These are phyloP conservation scores for Globisporangium lucens DNA, from an alignment of 352 stramenopile species.

Conservation along the genomic window DNA sequence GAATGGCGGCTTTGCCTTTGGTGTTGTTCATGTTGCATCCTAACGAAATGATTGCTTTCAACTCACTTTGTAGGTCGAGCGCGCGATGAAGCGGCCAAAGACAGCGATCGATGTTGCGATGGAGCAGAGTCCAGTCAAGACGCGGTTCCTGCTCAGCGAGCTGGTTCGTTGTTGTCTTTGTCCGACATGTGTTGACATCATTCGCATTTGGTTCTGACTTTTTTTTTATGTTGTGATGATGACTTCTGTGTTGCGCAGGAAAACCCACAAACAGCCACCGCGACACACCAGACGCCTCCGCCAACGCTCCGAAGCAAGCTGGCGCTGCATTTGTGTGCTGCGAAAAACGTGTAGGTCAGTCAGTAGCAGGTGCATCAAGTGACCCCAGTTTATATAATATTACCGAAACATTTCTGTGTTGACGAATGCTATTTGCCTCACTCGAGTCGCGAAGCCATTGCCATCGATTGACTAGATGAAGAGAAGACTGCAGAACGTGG, in stretches of 20 bases:
- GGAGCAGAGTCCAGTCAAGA: slow-evolving; percentile 66
- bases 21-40: not conserved
- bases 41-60: not conserved
- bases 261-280: slow-evolving; percentile 20
- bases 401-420: not conserved
- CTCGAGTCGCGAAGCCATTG: not conserved
- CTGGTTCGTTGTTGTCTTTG: slow-evolving; percentile 21
- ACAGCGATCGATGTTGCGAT: slow-evolving; percentile 68
- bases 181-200: not conserved
- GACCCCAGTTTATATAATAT: not conserved
- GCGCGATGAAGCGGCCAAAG: slow-evolving; percentile 76
- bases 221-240: not conserved
- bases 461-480: not conserved
- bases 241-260: not conserved
- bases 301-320: slow-evolving; percentile 44
- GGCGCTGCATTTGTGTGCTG: slow-evolving; percentile 34
- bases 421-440: not conserved
- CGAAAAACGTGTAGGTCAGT: slow-evolving; percentile 32
- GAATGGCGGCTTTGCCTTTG: not conserved
- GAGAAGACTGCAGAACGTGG: not conserved
- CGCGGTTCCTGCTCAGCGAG: slow-evolving; percentile 36
- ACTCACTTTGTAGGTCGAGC: slow-evolving; percentile 41
- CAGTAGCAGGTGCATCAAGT: not conserved
- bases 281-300: slow-evolving; percentile 7
- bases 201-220: not conserved